Percentiles rank a stretch among this genome's conserved stretches.
Conservation (phyloP, 2,329 filamentous ascomycete genomes). For the Claviceps maximensis region DNA sequence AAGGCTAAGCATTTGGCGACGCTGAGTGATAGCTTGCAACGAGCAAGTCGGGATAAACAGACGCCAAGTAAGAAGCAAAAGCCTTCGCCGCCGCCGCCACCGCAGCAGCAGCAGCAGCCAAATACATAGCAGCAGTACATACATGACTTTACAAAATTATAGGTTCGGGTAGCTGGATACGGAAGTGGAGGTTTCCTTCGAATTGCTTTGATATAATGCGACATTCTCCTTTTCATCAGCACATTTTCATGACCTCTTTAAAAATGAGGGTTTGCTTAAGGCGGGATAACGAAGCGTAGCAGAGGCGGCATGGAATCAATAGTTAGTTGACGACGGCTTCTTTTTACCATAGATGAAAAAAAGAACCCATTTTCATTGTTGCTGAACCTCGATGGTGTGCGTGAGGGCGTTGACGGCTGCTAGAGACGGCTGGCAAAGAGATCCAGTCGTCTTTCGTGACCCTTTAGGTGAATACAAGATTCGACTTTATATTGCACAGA, state of each 20-base stretch:
- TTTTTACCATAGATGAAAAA: too few species aligned
- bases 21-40: not conserved
- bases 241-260: not conserved
- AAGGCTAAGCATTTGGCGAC: not conserved
- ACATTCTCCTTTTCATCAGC: not conserved
- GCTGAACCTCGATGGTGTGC: too few species aligned
- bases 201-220: not conserved
- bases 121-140: not conserved
- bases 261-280: not conserved
- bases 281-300: not conserved
- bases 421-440: too few species aligned
- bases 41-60: not conserved
- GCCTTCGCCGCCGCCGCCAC: not conserved
- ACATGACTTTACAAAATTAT: not conserved
- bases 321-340: not conserved
- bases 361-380: too few species aligned
- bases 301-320: not conserved
- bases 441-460: too few species aligned
- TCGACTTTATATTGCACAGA: too few species aligned
- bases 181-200: not conserved
- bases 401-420: too few species aligned
- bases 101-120: not conserved
- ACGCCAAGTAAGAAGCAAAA: not conserved
- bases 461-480: too few species aligned
- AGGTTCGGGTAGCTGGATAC: too few species aligned